phyloP scores from a whole-genome alignment of 169 alveolate species.

The Plasmodium fragile region DNA sequence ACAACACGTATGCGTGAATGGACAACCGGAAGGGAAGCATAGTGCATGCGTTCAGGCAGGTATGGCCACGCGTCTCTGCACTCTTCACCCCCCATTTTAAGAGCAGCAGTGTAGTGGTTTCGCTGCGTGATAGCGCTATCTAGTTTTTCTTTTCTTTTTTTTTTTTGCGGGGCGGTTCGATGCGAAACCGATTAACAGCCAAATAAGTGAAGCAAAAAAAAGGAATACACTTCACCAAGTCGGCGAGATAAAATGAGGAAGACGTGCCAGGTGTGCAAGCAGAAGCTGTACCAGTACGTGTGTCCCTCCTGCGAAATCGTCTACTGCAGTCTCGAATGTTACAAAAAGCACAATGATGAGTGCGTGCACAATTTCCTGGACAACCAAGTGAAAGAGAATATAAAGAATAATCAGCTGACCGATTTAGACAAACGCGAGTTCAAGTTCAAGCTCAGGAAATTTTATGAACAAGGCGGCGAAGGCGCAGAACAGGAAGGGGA shows the following conservation, averaged over 20 bases:
- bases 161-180: too few species aligned
- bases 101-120: neutral
- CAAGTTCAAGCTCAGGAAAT: conserved; percentile 45
- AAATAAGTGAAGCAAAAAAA: neutral
- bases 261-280: conserved; percentile 72
- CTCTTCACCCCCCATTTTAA: neutral
- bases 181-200: neutral
- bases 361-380: conserved; percentile 54
- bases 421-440: conserved; percentile 63
- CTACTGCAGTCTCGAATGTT: conserved; percentile 67
- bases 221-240: neutral
- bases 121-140: too few species aligned
- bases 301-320: conserved; percentile 77
- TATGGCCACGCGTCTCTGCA: neutral
- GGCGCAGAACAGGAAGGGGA: neutral
- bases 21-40: neutral
- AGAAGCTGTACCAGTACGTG: conserved; percentile 50
- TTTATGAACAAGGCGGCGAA: conserved; percentile 22
- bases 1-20: neutral
- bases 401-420: conserved; percentile 30
- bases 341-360: conserved; percentile 33
- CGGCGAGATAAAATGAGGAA: conserved; percentile 18
- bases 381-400: conserved; percentile 56
- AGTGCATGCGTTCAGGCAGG: neutral
- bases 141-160: too few species aligned